Evolutionary conservation across 1,284 basidiomycete genomes (phyloP).

Genomic region (Microbotryomycetes sp.): DNA sequence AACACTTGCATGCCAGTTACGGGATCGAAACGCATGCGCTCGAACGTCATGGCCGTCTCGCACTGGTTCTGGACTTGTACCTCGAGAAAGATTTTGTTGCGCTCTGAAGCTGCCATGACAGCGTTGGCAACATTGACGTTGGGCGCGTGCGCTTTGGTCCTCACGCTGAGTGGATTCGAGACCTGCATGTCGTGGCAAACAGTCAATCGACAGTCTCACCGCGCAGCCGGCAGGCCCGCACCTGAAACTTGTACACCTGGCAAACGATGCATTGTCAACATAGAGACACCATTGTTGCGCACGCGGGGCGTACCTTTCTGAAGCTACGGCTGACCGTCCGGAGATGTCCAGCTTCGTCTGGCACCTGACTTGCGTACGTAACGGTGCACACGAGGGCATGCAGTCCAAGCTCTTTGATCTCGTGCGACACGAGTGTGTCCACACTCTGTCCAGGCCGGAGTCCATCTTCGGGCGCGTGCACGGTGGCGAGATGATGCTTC

Average conservation of each 20-base stretch:
- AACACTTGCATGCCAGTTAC: slow-evolving; percentile 21
- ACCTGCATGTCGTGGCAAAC: slow-evolving; percentile 8
- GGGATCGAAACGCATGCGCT: slow-evolving; percentile 28
- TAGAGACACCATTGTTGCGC: neutral
- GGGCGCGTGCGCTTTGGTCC: slow-evolving; percentile 38
- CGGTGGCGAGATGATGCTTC: slow-evolving; percentile 1
- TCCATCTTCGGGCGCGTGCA: neutral
- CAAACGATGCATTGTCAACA: neutral
- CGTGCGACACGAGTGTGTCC: slow-evolving; percentile 33
- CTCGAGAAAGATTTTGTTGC: slow-evolving; percentile 35
- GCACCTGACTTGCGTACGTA: slow-evolving; percentile 28
- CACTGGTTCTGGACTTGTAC: slow-evolving; percentile 38
- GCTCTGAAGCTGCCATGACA: slow-evolving; percentile 20
- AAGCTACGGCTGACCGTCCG: slow-evolving; percentile 24
- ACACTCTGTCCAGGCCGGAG: slow-evolving; percentile 24
- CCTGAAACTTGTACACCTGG: slow-evolving; percentile 35
- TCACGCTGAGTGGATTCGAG: slow-evolving; percentile 34
- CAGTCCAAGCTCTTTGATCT: slow-evolving; percentile 37
- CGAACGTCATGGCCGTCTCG: slow-evolving; percentile 27
- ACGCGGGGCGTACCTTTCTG: slow-evolving; percentile 29
- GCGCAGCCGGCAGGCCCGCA: slow-evolving; percentile 7
- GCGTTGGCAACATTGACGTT: slow-evolving; percentile 16
- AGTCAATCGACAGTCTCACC: neutral
- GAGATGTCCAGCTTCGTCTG: neutral
- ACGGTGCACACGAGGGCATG: slow-evolving; percentile 39